Evolutionary conservation across 306 rosid genomes (phyloP).

Genomic region (Medicago arabica): DNA sequence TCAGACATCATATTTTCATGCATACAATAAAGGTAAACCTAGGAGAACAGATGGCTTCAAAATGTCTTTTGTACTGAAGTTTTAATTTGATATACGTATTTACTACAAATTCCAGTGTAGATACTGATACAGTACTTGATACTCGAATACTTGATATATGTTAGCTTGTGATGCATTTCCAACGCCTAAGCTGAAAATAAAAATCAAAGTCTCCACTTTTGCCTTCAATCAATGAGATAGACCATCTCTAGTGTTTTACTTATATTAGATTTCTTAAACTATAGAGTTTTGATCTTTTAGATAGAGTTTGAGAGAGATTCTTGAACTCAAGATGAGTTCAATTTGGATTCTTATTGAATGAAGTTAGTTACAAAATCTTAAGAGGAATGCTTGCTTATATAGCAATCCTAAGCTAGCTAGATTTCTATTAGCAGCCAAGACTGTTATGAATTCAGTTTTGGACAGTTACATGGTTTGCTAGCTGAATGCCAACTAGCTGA

Average conservation of each 20-base stretch:
- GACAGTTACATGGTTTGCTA: too few relatives aligned
- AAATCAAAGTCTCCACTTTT: background rate
- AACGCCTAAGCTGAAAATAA: background rate
- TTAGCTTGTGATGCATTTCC: background rate
- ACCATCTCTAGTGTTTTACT: background rate
- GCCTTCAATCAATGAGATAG: background rate
- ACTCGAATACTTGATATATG: constrained; percentile 2
- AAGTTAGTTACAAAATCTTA: too few relatives aligned
- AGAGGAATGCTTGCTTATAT: too few relatives aligned
- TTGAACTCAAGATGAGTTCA: too few relatives aligned
- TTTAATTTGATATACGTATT: background rate
- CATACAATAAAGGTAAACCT: constrained; percentile 12
- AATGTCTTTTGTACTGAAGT: background rate
- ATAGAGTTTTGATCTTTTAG: too few relatives aligned
- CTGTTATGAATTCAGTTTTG: too few relatives aligned
- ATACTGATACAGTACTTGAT: constrained; percentile 7
- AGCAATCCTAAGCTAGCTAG: too few relatives aligned
- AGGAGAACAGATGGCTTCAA: constrained; percentile 1
- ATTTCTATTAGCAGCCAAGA: too few relatives aligned
- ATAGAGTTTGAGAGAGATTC: too few relatives aligned
- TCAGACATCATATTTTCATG: constrained; percentile 13
- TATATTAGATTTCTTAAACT: too few relatives aligned
- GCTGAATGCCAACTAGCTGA: too few relatives aligned
- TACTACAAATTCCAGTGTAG: background rate
- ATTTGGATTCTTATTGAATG: too few relatives aligned